Evolutionary conservation across 805 yeast genomes (phyloP), one percentile per base, ranked within the genome.

Genomic region (Wickerhamiella parazyma): DNA sequence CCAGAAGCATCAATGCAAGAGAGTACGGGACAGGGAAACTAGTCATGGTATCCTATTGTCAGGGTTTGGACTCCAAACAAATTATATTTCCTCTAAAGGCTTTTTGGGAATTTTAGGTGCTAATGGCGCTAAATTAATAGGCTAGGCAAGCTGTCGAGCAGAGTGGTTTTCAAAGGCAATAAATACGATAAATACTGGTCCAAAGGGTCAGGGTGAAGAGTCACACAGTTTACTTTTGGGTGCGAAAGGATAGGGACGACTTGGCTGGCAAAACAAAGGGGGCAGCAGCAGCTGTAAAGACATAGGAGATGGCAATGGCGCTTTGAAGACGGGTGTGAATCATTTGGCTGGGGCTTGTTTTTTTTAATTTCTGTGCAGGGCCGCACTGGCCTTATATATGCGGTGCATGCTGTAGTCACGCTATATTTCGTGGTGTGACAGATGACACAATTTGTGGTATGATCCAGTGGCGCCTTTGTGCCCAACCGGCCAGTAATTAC

Each of bases 221-320:
- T n/a, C n/a, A 21, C 8, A 8, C 8, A 8, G 24, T 21, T 21
- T 28, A 11, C 14, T 28, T 28, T 4, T 28, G 3, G 31, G 8
- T 16, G 31, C 31, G 31, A 16, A 28, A 28, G 6, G 31, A 28
- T 7, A 38, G n/a, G 14, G 42, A 39, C 22, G 34, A 31, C 12
- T 39, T 39, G 6, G 42, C 42, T 3, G 42, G 42, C 22, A 39
- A 17, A 3, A 34, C 42, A 33, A 39, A 39, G 9, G 42, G 42
- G 16, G 24, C 36, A 4, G 42, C 26, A 11, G 42, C 36, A 7
- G 42, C 42, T 19, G 36, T 19, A 22, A 39, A 39, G 22, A 39
- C 36, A 18, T 39, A 39, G 22, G 42, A 39, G 25, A 38, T 25
- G 4, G 35, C 35, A 16, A 38, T 16, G 16, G 20, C 26, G 26